Conservation (phyloP, 2,329 filamentous ascomycete species). For the Fusarium circinatum region DNA sequence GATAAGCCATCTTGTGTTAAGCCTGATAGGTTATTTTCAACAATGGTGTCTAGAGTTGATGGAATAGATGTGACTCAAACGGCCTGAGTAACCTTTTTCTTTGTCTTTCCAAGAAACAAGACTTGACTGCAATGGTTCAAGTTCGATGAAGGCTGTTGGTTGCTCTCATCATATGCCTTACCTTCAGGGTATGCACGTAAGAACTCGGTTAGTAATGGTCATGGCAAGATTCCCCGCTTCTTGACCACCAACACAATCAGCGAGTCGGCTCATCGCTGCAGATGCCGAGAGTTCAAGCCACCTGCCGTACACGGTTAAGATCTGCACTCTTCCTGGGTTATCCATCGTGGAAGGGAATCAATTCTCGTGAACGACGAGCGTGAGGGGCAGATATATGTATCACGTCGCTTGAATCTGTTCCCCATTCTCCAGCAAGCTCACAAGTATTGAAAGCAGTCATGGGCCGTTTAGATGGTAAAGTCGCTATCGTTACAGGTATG, state of each 20-base stretch:
- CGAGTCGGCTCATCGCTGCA: constrained; percentile 1
- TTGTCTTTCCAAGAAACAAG: not conserved
- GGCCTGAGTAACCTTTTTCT: rapidly evolving
- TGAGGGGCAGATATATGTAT: not conserved
- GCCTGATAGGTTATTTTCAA: rapidly evolving
- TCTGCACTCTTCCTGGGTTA: not conserved
- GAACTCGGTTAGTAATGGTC: constrained; percentile 7
- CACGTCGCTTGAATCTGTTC: too few species aligned
- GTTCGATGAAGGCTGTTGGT: not conserved
- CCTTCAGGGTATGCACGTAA: not conserved
- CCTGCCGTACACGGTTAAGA: not conserved
- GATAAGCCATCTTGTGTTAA: not conserved
- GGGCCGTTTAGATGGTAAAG: constrained; percentile 16
- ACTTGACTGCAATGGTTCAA: not conserved
- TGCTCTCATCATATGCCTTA: not conserved
- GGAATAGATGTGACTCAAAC: too few species aligned
- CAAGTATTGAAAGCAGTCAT: not conserved
- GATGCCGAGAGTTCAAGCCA: not conserved
- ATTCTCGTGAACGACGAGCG: not conserved
- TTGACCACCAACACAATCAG: not conserved
- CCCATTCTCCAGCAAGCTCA: too few species aligned
- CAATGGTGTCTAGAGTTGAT: not conserved
- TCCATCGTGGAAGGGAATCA: not conserved
- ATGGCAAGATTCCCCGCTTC: constrained; percentile 1
- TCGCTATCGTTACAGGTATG: constrained; percentile 17